A percentile compares a stretch with the other conserved stretches of the same genome.
phyloP scores from a whole-genome alignment of 768 basidiomycete genomes.

The Crassisporium funariophilum region DNA sequence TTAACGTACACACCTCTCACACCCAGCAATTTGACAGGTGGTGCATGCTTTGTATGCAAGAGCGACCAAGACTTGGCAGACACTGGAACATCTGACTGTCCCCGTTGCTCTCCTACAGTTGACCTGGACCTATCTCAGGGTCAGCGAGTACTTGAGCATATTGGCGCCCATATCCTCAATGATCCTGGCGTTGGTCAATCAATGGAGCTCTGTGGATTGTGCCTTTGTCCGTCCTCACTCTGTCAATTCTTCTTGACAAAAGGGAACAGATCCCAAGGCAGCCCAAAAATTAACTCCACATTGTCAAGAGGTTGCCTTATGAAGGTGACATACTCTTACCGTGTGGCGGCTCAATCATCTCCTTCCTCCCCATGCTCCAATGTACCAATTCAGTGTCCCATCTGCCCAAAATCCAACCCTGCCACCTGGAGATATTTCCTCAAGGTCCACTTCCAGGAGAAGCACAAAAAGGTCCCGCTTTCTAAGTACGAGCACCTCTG shows the following conservation, averaged over 20 bases:
- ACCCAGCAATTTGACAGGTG: conserved; percentile 2
- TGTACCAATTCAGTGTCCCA: too few relatives aligned
- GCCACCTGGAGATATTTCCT: too few relatives aligned
- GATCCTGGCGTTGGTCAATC: conserved; percentile 15
- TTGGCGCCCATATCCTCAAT: conserved; percentile 28
- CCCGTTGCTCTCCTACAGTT: conserved; percentile 9
- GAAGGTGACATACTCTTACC: conserved; percentile 18
- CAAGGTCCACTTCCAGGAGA: too few relatives aligned
- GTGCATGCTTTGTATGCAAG: conserved; percentile 19
- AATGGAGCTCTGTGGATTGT: conserved; percentile 27
- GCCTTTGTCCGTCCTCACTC: conserved; percentile 19
- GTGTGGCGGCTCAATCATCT: conserved; percentile 10
- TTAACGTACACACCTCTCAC: not conserved
- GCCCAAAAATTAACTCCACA: conserved; percentile 15
- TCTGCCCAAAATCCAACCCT: too few relatives aligned
- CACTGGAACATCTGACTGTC: conserved; percentile 4
- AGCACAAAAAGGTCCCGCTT: too few relatives aligned
- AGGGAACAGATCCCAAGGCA: conserved; percentile 18
- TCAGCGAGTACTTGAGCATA: conserved; percentile 27
- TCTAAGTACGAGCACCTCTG: too few relatives aligned
- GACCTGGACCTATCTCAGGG: conserved; percentile 12
- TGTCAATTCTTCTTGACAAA: conserved; percentile 25
- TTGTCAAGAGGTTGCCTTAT: conserved; percentile 19
- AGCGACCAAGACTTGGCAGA: conserved; percentile 5
- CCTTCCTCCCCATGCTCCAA: too few relatives aligned